Conservation (phyloP, 208 protist genomes). For the Leishmania tarentolae region DNA sequence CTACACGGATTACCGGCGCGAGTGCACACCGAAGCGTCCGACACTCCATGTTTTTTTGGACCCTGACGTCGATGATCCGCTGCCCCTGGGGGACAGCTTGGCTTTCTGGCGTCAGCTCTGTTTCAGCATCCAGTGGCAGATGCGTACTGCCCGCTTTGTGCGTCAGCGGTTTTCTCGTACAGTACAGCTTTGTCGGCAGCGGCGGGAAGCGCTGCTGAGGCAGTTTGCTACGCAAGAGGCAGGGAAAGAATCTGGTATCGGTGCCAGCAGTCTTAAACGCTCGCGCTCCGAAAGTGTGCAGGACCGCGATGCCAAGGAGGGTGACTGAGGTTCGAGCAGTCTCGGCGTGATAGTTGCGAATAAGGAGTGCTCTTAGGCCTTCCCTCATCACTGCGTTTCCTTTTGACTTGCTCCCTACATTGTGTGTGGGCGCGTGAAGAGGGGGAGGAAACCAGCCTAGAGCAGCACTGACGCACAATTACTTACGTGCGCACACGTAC, state of each 20-base stretch:
- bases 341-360: background rate
- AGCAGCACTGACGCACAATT: background rate
- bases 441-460: background rate
- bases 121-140: slow-evolving; percentile 57
- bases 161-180: slow-evolving; percentile 59
- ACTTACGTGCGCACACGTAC: background rate
- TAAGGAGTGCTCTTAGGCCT: background rate
- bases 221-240: background rate
- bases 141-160: slow-evolving; percentile 53
- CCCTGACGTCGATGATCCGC: slow-evolving; percentile 63
- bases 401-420: background rate
- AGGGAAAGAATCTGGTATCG: background rate
- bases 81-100: slow-evolving; percentile 50
- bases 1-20: slow-evolving; percentile 73
- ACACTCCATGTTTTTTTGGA: slow-evolving; percentile 77
- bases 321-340: background rate
- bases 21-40: slow-evolving; percentile 61
- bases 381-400: background rate
- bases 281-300: background rate
- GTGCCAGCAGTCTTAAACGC: slow-evolving; percentile 6
- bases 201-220: slow-evolving; percentile 6
- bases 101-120: slow-evolving; percentile 74
- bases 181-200: slow-evolving; percentile 26
- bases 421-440: background rate
- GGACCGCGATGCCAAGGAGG: background rate